Evolutionary conservation across 1,284 basidiomycete species (phyloP), one percentile per base, ranked within the genome.

Genomic region (Pseudozyma sp.): DNA sequence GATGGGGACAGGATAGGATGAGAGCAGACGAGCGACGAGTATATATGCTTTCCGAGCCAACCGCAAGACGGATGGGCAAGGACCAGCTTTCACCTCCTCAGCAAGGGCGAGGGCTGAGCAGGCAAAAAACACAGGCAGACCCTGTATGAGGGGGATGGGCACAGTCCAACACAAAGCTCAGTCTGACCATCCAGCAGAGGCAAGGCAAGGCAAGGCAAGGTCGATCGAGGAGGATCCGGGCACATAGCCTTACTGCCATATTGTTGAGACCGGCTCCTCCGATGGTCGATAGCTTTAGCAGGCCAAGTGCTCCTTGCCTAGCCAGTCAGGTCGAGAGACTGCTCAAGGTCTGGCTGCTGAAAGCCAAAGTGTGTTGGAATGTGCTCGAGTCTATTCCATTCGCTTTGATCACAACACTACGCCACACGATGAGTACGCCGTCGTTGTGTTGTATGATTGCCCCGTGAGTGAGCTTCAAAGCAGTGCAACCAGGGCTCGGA

Each of bases 41-140:
- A 55, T 73, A 68, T 73, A 73, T 73, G 52, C 54, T 52, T 71
- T 71, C 52, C 35, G 12, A 25, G 51, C 21, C 31, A 11, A 18
- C 16, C 42, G 9, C 12, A 8, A 43, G 19, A 11, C 19, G 16
- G 14, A 13, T 19, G 9, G 42, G 12, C 12, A 35, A 21, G 36
- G 38, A 10, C 16, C n/a, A 31, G 16, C 31, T 8, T 16, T 18
- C 43, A 55, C 34, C 44, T 48, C 54, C 54, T 38, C 53, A n/a
- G 19, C 45, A 12, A 18, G 25, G 45, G 12, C 45, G 31, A 38
- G 19, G 10, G 21, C 11, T 18, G 35, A 3, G n/a, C n/a, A 12
- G n/a, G 31, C 6, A 13, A 45, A 45, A 45, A n/a, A 18, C 42
- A 11, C 42, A 54, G 18, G 14, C 45, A 25, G 45, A 47, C 45